phyloP scores from a whole-genome alignment of 768 basidiomycete species.

The Cystofilobasidium capitatum region DNA sequence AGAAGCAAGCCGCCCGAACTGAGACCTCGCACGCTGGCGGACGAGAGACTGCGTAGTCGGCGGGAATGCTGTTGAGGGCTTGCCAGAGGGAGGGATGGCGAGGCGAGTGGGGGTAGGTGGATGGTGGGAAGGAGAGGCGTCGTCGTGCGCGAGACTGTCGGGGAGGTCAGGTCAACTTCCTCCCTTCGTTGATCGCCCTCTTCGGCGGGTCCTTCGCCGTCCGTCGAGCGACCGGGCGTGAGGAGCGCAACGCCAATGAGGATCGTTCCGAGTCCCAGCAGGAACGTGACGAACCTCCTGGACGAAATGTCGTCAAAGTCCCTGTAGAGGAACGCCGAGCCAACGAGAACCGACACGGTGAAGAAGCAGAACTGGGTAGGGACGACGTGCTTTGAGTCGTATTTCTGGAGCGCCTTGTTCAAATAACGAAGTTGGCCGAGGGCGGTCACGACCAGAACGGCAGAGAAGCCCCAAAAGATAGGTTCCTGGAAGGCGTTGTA shows the following conservation, averaged over 20 bases:
- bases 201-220: background rate
- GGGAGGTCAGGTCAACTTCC: background rate
- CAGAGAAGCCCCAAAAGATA: background rate
- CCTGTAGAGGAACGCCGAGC: constrained; percentile 85
- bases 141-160: background rate
- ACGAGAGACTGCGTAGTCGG: background rate
- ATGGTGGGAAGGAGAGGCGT: background rate
- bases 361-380: constrained; percentile 23
- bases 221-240: constrained; percentile 39
- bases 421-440: constrained; percentile 26
- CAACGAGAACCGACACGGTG: constrained; percentile 56
- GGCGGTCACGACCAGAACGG: constrained; percentile 7
- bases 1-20: background rate
- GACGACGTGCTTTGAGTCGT: constrained; percentile 19
- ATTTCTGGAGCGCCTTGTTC: constrained; percentile 20
- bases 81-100: background rate
- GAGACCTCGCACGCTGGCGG: background rate
- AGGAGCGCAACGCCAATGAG: constrained; percentile 83
- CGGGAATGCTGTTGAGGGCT: background rate
- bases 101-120: background rate
- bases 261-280: constrained; percentile 80
- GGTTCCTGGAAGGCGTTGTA: background rate
- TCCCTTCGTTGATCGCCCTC: background rate
- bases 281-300: constrained; percentile 49
- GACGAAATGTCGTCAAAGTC: constrained; percentile 72